Evolutionary conservation across 2,329 filamentous ascomycete species (phyloP), one percentile per base, ranked within the genome.

Genomic region (Aspergillus piperis): DNA sequence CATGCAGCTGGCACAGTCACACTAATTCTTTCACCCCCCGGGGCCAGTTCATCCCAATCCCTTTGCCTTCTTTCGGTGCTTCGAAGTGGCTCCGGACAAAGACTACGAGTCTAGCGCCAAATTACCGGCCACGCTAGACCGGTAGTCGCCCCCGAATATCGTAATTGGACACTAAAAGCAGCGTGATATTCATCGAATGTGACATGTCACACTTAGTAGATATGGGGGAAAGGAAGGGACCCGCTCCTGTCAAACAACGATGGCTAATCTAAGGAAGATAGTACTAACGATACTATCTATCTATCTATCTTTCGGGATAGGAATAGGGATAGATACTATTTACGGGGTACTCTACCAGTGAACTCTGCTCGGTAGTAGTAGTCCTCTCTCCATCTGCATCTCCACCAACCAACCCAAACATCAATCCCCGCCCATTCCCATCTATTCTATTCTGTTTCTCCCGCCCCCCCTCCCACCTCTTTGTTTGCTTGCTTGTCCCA

Each of bases 131-230:
- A 58, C 58, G 58, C 61, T 60, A 60, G 47, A 30, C 36, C 53
- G 41, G 36, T 48, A 56, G 52, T 25, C 21, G 23, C 47, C 27
- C 25, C 13, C 32, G 32, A 36, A 36, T 5, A 36, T 15, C 32
- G 32, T 36, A 36, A 36, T 13, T 36, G 32, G 32, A 36, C 32
- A 36, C 32, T 13, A 6, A 36, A 42, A 52, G 55, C 57, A 47
- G 25, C 27, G 55, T 49, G 52, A 56, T 59, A 62, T 62, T 50
- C 36, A 60, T 62, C 61, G 44, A 58, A 62, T 62, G 50, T 62
- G 61, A 62, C 58, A 54, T 52, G 57, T 62, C 61, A 30, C 52
- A 47, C 59, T 48, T 42, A 36, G 11, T 15, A 36, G 32, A 36
- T 36, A 36, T 13, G 32, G 57, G 47, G 49, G 30, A 36, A 27